Percentiles rank a stretch among this genome's conserved stretches.
Evolutionary conservation across 352 stramenopile species (phyloP).

Genomic region (Phytopythium delawarense): DNA sequence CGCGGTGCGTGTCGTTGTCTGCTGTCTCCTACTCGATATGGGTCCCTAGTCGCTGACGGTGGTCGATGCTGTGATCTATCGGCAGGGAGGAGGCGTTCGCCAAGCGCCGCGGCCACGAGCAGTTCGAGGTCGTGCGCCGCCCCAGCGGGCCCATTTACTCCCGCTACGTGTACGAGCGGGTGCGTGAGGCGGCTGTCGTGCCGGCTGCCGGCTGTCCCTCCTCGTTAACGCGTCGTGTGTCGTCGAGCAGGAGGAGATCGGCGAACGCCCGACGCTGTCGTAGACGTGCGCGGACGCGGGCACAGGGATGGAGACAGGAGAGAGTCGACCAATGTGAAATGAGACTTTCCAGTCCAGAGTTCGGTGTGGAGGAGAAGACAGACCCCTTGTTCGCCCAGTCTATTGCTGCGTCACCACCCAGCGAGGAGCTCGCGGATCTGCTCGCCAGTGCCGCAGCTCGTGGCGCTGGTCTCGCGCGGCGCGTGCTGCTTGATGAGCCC

Average conservation of each 20-base stretch:
- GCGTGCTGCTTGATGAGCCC: conserved; percentile 75
- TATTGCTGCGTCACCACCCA: background rate
- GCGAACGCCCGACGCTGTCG: conserved; percentile 54
- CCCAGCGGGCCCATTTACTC: conserved; percentile 37
- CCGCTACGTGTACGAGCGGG: conserved; percentile 48
- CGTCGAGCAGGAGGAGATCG: conserved; percentile 37
- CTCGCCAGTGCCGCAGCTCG: conserved; percentile 53
- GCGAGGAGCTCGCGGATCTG: conserved; percentile 48
- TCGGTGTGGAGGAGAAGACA: too few species aligned
- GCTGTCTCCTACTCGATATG: too few species aligned
- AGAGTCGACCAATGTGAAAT: background rate
- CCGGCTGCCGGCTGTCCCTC: background rate
- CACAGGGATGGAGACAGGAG: conserved; percentile 1
- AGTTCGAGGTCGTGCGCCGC: conserved; percentile 40
- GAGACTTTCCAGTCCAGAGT: background rate
- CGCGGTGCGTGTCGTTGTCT: conserved; percentile 28
- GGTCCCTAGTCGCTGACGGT: too few species aligned
- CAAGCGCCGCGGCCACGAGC: conserved; percentile 41
- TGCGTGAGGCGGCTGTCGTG: conserved; percentile 14
- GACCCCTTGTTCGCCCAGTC: background rate
- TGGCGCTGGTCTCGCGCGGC: conserved; percentile 18
- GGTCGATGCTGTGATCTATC: too few species aligned
- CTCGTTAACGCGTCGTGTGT: background rate
- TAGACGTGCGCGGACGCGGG: conserved; percentile 21
- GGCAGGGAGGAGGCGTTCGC: conserved; percentile 54